Evolutionary conservation across 352 stramenopile species (phyloP).

Genomic region (Pythium brassicae): DNA sequence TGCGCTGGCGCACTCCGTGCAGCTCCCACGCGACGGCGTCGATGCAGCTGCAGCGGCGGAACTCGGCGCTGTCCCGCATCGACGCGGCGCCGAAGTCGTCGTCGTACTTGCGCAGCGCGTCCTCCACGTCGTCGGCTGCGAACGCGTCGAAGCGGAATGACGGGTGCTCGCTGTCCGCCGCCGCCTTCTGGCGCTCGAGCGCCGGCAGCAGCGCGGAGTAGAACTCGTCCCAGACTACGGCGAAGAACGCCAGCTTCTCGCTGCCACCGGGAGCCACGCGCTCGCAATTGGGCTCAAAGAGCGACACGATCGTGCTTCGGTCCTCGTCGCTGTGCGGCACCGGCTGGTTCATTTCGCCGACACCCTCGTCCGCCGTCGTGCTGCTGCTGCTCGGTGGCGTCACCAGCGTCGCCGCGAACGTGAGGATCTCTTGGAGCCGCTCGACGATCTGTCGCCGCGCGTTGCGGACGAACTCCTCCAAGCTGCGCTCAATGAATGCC

Average conservation of each 20-base stretch:
- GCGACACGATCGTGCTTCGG: constrained; percentile 24
- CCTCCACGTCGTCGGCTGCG: constrained; percentile 37
- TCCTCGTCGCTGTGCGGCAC: constrained; percentile 7
- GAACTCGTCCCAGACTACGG: constrained; percentile 52
- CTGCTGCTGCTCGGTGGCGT: background rate
- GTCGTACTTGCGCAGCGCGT: constrained; percentile 49
- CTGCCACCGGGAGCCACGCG: constrained; percentile 24
- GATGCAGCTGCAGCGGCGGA: constrained; percentile 49
- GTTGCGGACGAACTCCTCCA: constrained; percentile 43
- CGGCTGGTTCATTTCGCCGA: background rate
- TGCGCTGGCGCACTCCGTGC: constrained; percentile 23
- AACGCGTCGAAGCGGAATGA: constrained; percentile 25
- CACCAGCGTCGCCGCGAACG: constrained; percentile 25
- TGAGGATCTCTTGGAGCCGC: constrained; percentile 34
- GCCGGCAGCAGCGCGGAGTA: constrained; percentile 35
- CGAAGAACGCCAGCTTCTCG: constrained; percentile 47
- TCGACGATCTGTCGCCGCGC: constrained; percentile 42
- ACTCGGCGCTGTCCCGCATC: constrained; percentile 18
- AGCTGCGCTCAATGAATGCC: constrained; percentile 45
- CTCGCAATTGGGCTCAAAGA: constrained; percentile 46
- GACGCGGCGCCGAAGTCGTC: constrained; percentile 47
- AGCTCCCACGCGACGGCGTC: constrained; percentile 25
- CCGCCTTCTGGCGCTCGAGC: constrained; percentile 31
- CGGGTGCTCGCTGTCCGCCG: background rate
- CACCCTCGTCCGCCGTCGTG: background rate